Conservation (phyloP, 129 eudicot species). For the Ambrosia trifida region DNA sequence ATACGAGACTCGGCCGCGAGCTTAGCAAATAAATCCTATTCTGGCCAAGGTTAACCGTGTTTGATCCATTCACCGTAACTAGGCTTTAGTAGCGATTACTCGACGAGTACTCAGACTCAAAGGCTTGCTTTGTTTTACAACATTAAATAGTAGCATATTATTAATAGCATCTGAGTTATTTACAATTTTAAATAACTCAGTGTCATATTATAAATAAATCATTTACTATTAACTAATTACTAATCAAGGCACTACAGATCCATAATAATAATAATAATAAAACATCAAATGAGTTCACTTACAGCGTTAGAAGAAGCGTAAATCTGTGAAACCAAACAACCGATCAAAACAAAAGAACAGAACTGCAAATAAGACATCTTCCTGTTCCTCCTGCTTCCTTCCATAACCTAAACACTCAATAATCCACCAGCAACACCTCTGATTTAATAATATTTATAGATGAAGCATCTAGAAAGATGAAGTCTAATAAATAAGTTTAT, state of each 20-base stretch:
- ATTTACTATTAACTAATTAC: too few species aligned
- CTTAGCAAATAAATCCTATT: too few species aligned
- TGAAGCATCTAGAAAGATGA: slow-evolving; percentile 16
- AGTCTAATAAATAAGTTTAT: background rate
- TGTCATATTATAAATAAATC: too few species aligned
- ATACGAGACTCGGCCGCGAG: too few species aligned
- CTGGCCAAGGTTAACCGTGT: too few species aligned
- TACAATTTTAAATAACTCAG: too few species aligned
- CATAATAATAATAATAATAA: background rate
- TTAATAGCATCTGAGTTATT: too few species aligned
- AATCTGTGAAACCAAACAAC: slow-evolving; percentile 55
- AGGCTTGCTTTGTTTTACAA: too few species aligned
- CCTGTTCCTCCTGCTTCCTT: slow-evolving; percentile 34
- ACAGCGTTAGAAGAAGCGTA: slow-evolving; percentile 68
- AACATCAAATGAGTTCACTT: slow-evolving; percentile 24
- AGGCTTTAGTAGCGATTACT: too few species aligned
- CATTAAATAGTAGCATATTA: too few species aligned
- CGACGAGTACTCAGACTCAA: too few species aligned
- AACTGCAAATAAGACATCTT: slow-evolving; percentile 33
- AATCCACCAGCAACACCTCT: slow-evolving; percentile 11
- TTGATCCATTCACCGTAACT: too few species aligned
- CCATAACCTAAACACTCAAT: slow-evolving; percentile 32
- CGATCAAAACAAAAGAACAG: slow-evolving; percentile 42
- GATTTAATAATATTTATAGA: background rate
- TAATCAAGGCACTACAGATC: slow-evolving; percentile 34